phyloP scores from a whole-genome alignment of 129 eudicot genomes.

The Helianthus tuberosus region DNA sequence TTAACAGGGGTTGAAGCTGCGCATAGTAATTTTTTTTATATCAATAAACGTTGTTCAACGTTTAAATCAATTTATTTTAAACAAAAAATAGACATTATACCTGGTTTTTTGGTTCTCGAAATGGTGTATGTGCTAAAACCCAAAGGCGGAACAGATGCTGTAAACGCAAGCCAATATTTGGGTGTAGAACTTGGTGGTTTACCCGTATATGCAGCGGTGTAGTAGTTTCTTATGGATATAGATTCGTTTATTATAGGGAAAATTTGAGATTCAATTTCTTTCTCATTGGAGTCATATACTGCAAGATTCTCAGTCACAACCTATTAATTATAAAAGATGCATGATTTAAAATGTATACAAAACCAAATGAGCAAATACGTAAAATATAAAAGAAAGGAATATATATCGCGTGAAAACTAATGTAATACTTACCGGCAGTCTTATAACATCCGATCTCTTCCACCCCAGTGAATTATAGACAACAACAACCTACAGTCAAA shows the following conservation, averaged over 20 bases:
- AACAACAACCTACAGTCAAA: slow-evolving; percentile 61
- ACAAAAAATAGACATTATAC: slow-evolving; percentile 18
- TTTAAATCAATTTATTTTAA: slow-evolving; percentile 2
- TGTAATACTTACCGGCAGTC: slow-evolving; percentile 75
- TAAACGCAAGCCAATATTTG: slow-evolving; percentile 77
- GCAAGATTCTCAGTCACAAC: slow-evolving; percentile 59
- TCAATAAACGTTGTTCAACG: neutral
- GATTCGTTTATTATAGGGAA: slow-evolving; percentile 73
- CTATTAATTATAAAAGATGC: slow-evolving; percentile 42
- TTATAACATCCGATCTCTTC: slow-evolving; percentile 75
- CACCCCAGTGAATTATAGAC: slow-evolving; percentile 93
- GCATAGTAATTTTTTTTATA: slow-evolving; percentile 11
- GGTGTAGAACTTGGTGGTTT: slow-evolving; percentile 55
- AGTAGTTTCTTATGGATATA: slow-evolving; percentile 57
- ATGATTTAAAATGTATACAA: neutral
- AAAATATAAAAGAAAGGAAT: neutral
- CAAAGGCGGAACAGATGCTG: slow-evolving; percentile 81
- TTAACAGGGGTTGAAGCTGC: slow-evolving; percentile 54
- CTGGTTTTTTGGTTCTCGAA: slow-evolving; percentile 48
- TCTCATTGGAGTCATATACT: slow-evolving; percentile 74
- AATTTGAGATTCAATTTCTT: slow-evolving; percentile 68
- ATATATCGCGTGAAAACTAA: slow-evolving; percentile 7
- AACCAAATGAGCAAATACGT: neutral
- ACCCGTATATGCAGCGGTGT: slow-evolving; percentile 71
- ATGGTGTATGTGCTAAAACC: slow-evolving; percentile 78